Conservation (phyloP, 805 yeast species). For the Nematodospora valgi region DNA sequence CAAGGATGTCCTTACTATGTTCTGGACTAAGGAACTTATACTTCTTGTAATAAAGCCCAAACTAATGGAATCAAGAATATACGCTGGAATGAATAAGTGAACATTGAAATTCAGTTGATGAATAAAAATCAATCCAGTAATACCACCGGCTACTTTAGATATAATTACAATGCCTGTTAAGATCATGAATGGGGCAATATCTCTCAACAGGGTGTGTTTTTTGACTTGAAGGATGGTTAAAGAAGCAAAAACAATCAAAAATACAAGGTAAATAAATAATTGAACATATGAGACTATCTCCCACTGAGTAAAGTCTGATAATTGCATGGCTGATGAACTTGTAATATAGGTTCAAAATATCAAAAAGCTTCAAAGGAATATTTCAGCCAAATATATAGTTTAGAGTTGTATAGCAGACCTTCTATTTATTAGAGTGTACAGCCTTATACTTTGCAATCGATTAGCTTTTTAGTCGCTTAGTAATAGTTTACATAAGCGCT, state of each 20-base stretch:
- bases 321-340: too few relatives aligned
- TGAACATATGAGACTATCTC: slow-evolving; percentile 8
- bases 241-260: slow-evolving; percentile 3
- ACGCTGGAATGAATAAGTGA: slow-evolving; percentile 12
- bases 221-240: slow-evolving; percentile 1
- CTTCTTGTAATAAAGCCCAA: slow-evolving; percentile 12
- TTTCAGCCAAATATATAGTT: too few relatives aligned
- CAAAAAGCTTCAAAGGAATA: too few relatives aligned
- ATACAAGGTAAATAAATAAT: slow-evolving; percentile 3
- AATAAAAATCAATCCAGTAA: slow-evolving; percentile 11
- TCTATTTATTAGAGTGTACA: too few relatives aligned
- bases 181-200: slow-evolving; percentile 6
- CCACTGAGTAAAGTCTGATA: slow-evolving; percentile 8
- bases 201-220: background rate
- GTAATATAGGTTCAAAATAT: too few relatives aligned
- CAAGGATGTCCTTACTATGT: slow-evolving; percentile 4
- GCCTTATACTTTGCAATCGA: too few relatives aligned
- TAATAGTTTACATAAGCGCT: too few relatives aligned
- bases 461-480: too few relatives aligned
- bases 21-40: slow-evolving; percentile 10
- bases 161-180: slow-evolving; percentile 7
- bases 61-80: slow-evolving; percentile 14
- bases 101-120: slow-evolving; percentile 5
- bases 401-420: too few relatives aligned
- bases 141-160: slow-evolving; percentile 14